Base-by-base conservation (phyloP, 1,139 yeast species). In the Nakaseomyces nivariensis region DNA sequence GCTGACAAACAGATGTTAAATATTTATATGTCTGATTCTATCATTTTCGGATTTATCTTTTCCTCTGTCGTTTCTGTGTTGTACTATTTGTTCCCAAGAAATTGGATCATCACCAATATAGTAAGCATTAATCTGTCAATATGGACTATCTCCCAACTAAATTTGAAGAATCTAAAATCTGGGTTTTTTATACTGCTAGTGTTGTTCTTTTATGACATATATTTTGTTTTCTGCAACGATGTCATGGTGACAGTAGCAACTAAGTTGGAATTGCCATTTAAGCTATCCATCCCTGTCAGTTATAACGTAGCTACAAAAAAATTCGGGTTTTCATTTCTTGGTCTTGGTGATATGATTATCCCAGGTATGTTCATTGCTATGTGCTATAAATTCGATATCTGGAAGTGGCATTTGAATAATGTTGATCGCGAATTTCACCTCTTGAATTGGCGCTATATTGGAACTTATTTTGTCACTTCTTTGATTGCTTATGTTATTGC, bases 201-300 rank as follows among this genome's bases (percentile, higher is more conserved):
- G 1, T 70, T 82, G 45, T 81, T 82, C 58, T 53, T 76, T 38
- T 83, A 82, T 63, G 89, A 83, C 60, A 72, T 81, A 41, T 80
- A 74, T 59, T 83, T 83, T 67, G 89, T 82, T 1, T 83, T 81
- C 63, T 77, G 76, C 3, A 75, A 85, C 0, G 72, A 76, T 46
- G 70, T 81, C 10, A 82, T 83, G 89, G 69, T 74, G 45, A 72
- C 79, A 1, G 88, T 82, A 24, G 88, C 87, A 4, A 72, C 75
- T 3, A 63, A 61, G 6, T 59, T 82, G 27, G 77, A 79, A n/a
- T 69, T 77, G 9, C 88, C 88, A 1, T 52, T 58, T 8, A 62
- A 59, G 42, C 47, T 60, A 2, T 41, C 50, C 24, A 25, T 60
- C 25, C 64, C 64, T n/a, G 53, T 52, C 17, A 50, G 46, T 24